Evolutionary conservation across 805 yeast genomes (phyloP).

Genomic region (Kodamaea nitidulidarum): DNA sequence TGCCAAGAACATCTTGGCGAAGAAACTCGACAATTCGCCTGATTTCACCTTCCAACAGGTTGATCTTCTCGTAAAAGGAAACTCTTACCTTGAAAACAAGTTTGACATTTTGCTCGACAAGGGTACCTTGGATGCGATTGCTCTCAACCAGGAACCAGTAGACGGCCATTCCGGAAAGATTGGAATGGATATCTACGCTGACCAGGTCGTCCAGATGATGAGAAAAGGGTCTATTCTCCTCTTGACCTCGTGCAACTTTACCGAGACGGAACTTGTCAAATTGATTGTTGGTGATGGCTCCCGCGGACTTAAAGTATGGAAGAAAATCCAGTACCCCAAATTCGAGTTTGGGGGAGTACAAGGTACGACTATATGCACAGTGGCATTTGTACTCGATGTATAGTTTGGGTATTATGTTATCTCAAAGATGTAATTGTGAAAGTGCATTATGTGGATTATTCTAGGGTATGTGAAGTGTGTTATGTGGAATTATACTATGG

Average conservation of each 20-base stretch:
- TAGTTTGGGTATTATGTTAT: too few species aligned
- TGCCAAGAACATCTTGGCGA: slow-evolving; percentile 55
- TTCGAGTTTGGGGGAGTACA: slow-evolving; percentile 86
- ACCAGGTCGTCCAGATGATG: slow-evolving; percentile 54
- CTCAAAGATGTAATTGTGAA: too few species aligned
- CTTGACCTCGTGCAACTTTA: slow-evolving; percentile 92
- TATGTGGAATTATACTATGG: too few species aligned
- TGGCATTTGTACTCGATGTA: slow-evolving; percentile 51
- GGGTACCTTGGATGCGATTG: slow-evolving; percentile 97
- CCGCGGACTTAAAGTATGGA: slow-evolving; percentile 53
- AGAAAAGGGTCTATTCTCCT: slow-evolving; percentile 54
- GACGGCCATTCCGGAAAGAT: slow-evolving; percentile 43
- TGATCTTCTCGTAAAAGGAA: slow-evolving; percentile 49
- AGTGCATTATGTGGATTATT: too few species aligned
- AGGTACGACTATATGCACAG: slow-evolving; percentile 84
- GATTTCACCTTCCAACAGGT: slow-evolving; percentile 57
- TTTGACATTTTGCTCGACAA: slow-evolving; percentile 85
- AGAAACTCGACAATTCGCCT: slow-evolving; percentile 28
- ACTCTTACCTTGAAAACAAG: slow-evolving; percentile 19
- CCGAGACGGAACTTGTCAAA: slow-evolving; percentile 65
- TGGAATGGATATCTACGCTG: slow-evolving; percentile 58
- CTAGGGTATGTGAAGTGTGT: too few species aligned
- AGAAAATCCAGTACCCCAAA: slow-evolving; percentile 68
- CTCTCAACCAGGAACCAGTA: slow-evolving; percentile 58
- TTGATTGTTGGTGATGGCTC: slow-evolving; percentile 42